Evolutionary conservation across 1,284 basidiomycete genomes (phyloP), one percentile per base, ranked within the genome.

Genomic region (Austroboletus novae-zelandiae): DNA sequence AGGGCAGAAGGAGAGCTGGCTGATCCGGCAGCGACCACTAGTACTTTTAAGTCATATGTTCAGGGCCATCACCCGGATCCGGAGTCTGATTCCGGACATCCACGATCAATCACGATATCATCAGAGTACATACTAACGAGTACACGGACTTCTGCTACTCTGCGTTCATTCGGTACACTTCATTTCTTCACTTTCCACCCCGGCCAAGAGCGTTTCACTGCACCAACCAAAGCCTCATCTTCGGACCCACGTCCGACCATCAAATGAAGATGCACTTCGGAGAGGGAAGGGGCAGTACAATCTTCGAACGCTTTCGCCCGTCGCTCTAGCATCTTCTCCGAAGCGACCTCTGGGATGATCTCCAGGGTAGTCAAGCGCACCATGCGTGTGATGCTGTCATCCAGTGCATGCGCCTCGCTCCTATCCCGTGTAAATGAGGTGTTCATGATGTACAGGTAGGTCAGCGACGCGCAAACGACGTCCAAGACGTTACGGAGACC

Each of bases 241-340:
- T n/a, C n/a, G n/a, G n/a, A n/a, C 3, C 6, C n/a, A 13, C 4
- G 7, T 9, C 10, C 3, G 11, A 9, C 3, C 8, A 40, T 15
- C 13, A 50, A 27, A 10, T 23, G 9, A n/a, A 52, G 30, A 14
- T 9, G 9, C 4, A 42, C 30, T 27, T 40, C 43, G 15, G 42
- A 7, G 17, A 45, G 47, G n/a, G n/a, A n/a, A n/a, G n/a, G n/a
- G n/a, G n/a, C n/a, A 2, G 20, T 30, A 15, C 10, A 15, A 11
- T 39, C 17, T 8, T 5, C 9, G 11, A 51, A 55, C 8, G 34
- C 45, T 10, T 34, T 29, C 2, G 53, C 9, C 2, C 35, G 48
- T 20, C 47, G 36, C 45, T 40, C 36, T 11, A 59, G 1, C 57
- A 59, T 52, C 41, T 18, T 40, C 18, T 47, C 42, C 5, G 57